phyloP scores from a whole-genome alignment of 495 filamentous ascomycete species.

The Penicillium coffeae region DNA sequence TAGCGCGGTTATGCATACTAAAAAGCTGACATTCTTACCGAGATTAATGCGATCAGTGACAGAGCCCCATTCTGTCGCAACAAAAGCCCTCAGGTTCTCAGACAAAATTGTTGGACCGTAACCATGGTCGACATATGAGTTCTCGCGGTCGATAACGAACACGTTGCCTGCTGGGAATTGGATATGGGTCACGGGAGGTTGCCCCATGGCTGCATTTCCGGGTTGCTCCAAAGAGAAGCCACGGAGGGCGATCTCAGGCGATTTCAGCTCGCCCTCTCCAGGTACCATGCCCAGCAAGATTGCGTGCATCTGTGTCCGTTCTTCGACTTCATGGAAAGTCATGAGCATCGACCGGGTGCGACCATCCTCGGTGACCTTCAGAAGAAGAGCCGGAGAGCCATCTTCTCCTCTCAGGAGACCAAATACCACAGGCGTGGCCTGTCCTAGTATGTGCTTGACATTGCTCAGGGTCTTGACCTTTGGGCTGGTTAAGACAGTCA shows the following conservation, averaged over 20 bases:
- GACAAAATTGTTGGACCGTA: conserved; percentile 60
- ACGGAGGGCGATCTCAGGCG: conserved; percentile 58
- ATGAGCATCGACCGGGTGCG: conserved; percentile 64
- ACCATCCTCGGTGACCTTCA: conserved; percentile 66
- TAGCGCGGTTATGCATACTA: background rate
- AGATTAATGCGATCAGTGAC: conserved; percentile 72
- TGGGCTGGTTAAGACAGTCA: conserved; percentile 70
- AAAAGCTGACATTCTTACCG: conserved; percentile 30
- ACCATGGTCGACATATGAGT: conserved; percentile 35
- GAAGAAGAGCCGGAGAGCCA: conserved; percentile 60
- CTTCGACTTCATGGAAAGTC: conserved; percentile 65
- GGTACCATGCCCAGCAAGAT: conserved; percentile 64
- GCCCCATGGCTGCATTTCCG: conserved; percentile 26
- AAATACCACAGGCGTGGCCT: conserved; percentile 64
- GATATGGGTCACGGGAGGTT: conserved; percentile 29
- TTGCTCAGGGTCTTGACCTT: conserved; percentile 71
- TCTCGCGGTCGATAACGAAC: conserved; percentile 53
- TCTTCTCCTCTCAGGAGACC: conserved; percentile 65
- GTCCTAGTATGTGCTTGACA: conserved; percentile 59
- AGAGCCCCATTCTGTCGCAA: conserved; percentile 62
- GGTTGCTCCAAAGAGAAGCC: conserved; percentile 61
- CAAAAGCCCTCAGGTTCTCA: conserved; percentile 63
- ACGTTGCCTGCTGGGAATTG: conserved; percentile 41
- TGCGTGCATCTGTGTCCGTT: conserved; percentile 63
- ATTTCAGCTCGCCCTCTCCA: conserved; percentile 55